Evolutionary conservation across 148 eudicot species (phyloP).

Genomic region (Polygonum maritimum): DNA sequence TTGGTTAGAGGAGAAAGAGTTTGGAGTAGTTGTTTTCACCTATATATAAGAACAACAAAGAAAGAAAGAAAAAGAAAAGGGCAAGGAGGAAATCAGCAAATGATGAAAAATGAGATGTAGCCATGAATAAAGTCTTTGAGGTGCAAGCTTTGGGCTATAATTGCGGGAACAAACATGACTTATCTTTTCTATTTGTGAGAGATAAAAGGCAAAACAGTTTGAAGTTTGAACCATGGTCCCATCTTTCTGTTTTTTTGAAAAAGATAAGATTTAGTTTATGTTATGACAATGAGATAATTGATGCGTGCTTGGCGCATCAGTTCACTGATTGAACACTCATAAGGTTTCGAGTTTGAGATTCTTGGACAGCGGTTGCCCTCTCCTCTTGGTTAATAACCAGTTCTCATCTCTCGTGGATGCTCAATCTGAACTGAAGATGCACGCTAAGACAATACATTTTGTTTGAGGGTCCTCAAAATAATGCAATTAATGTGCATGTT

Average conservation of each 20-base stretch:
- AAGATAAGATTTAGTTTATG: too few relatives aligned
- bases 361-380: too few relatives aligned
- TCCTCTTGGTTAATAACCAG: too few relatives aligned
- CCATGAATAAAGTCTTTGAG: conserved; percentile 3
- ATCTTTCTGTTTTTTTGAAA: neutral
- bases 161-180: conserved; percentile 1
- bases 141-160: neutral
- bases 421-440: too few relatives aligned
- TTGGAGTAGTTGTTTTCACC: neutral
- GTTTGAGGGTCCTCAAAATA: neutral
- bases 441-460: too few relatives aligned
- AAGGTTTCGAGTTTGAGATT: too few relatives aligned
- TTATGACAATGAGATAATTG: too few relatives aligned
- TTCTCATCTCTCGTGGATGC: too few relatives aligned
- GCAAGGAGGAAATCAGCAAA: neutral
- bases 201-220: conserved; percentile 1
- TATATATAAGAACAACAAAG: neutral
- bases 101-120: neutral
- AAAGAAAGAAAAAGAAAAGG: neutral
- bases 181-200: neutral
- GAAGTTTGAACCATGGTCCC: conserved; percentile 2
- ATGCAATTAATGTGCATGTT: too few relatives aligned
- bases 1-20: neutral
- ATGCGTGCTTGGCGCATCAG: too few relatives aligned
- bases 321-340: too few relatives aligned